These are phyloP conservation scores for Pseudognaphalium luteoalbum DNA, from an alignment of 129 eudicot species.

Conservation along the genomic window DNA sequence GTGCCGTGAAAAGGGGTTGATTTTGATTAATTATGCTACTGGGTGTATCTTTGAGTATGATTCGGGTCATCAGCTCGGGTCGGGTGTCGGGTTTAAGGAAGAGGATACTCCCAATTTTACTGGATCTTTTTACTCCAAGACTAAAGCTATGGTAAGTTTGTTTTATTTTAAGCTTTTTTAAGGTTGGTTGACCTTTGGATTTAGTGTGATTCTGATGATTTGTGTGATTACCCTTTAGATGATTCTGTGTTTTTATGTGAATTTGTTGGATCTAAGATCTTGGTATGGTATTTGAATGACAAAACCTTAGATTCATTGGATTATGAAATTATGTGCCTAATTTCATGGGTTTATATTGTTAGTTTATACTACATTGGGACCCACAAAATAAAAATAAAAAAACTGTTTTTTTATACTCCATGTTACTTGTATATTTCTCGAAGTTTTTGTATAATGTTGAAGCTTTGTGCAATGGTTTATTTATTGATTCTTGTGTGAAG, in stretches of 20 bases:
- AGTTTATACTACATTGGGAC: neutral
- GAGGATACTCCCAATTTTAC: constrained; percentile 67
- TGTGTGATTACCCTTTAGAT: constrained; percentile 5
- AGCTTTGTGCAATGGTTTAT: neutral
- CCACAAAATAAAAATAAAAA: neutral
- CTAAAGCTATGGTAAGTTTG: constrained; percentile 71
- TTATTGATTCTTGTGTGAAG: neutral
- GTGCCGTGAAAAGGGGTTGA: constrained; percentile 57
- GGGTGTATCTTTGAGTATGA: constrained; percentile 75
- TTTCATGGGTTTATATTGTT: constrained; percentile 9
- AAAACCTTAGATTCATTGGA: constrained; percentile 2
- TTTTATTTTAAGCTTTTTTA: neutral
- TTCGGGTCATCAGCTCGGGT: constrained; percentile 49
- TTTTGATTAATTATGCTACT: constrained; percentile 63
- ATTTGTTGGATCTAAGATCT: constrained; percentile 24
- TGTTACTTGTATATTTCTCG: neutral
- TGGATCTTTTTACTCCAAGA: constrained; percentile 83
- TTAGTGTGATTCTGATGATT: constrained; percentile 1
- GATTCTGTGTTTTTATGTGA: constrained; percentile 9
- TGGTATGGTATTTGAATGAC: neutral
- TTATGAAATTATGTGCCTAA: neutral
- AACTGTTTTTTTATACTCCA: neutral
- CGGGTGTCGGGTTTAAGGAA: constrained; percentile 73
- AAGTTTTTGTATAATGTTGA: neutral
- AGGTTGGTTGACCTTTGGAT: neutral